Evolutionary conservation across 2,329 filamentous ascomycete species (phyloP).

Genomic region (Emergomyces orientalis): DNA sequence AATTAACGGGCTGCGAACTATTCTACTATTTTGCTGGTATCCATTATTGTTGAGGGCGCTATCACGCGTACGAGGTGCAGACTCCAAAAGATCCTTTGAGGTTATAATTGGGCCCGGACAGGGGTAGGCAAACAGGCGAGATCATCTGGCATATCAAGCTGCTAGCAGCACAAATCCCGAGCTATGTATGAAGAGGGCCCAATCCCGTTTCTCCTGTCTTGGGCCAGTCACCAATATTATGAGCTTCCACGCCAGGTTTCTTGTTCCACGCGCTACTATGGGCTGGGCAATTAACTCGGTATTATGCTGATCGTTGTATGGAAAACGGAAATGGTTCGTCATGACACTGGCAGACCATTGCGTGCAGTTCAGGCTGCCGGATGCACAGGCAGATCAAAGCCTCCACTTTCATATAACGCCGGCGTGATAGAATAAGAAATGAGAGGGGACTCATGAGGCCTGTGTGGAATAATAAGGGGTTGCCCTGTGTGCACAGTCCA

Average conservation of each 20-base stretch:
- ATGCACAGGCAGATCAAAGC: background rate
- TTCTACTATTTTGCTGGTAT: background rate
- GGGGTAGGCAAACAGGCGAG: constrained; percentile 4
- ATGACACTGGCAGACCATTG: background rate
- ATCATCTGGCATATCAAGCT: background rate
- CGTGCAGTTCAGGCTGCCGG: background rate
- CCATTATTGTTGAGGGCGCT: background rate
- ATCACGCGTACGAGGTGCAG: background rate
- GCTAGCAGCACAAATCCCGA: background rate
- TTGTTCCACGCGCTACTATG: background rate
- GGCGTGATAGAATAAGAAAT: background rate
- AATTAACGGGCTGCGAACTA: background rate
- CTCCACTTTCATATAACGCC: background rate
- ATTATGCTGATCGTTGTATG: background rate
- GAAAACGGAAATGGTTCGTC: background rate
- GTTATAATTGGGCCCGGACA: background rate
- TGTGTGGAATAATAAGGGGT: background rate
- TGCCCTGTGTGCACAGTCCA: background rate
- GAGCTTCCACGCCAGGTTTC: background rate
- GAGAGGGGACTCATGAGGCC: background rate
- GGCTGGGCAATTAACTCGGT: background rate
- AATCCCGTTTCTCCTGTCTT: background rate
- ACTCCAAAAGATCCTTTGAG: background rate
- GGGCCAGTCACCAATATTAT: background rate
- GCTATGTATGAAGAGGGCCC: background rate